These are phyloP conservation scores for Leucaena leucocephala DNA, from an alignment of 306 rosid genomes.

Conservation along the genomic window DNA sequence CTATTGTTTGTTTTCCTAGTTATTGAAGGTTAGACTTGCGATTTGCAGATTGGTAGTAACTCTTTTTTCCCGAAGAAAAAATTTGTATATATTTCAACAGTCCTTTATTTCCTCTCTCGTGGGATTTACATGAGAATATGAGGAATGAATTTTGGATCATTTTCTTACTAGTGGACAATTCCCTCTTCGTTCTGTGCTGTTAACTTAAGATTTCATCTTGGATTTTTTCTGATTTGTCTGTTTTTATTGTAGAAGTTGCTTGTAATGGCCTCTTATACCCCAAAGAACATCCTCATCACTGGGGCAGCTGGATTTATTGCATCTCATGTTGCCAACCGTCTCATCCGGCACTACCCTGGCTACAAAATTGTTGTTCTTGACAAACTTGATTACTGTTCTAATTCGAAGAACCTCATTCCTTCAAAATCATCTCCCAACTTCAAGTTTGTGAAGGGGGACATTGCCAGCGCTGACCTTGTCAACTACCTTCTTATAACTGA, in stretches of 20 bases:
- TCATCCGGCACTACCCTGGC: conserved; percentile 68
- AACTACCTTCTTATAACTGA: conserved; percentile 86
- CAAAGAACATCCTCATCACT: conserved; percentile 88
- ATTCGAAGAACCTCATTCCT: conserved; percentile 80
- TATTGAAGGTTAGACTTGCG: background rate
- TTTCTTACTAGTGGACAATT: conserved; percentile 14
- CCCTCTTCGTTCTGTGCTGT: background rate
- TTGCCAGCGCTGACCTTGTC: conserved; percentile 92
- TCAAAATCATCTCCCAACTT: conserved; percentile 76
- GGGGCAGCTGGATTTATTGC: conserved; percentile 97
- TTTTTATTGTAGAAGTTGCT: conserved; percentile 41
- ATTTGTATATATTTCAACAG: background rate
- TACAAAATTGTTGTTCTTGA: conserved; percentile 92
- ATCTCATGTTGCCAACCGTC: conserved; percentile 92
- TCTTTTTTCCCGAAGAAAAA: conserved; percentile 1
- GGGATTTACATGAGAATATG: background rate
- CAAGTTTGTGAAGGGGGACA: conserved; percentile 94
- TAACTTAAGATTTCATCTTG: background rate
- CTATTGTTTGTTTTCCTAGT: conserved; percentile 5
- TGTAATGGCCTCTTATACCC: conserved; percentile 72
- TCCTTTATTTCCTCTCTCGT: background rate
- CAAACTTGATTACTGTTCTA: conserved; percentile 93
- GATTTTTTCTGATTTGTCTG: background rate
- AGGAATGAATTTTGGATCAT: conserved; percentile 22
- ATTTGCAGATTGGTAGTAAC: conserved; percentile 9